A percentile compares a stretch with the other conserved stretches of the same genome.
These are phyloP conservation scores for Vigna mungo DNA, from an alignment of 306 rosid species.

Conservation along the genomic window DNA sequence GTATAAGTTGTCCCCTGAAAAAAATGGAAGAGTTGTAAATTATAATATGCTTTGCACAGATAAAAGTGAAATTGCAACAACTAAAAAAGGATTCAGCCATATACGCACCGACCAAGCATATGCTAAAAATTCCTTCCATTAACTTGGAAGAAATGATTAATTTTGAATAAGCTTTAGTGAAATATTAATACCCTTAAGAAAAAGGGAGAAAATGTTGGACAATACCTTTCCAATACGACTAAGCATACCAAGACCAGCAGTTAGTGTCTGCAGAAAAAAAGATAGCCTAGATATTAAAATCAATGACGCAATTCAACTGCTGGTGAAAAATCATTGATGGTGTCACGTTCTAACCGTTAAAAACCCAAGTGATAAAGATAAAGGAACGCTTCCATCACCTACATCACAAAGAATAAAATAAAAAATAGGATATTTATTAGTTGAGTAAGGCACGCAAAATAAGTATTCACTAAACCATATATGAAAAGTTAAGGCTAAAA, in stretches of 20 bases:
- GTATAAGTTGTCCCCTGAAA: conserved; percentile 76
- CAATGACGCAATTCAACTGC: conserved; percentile 31
- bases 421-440: conserved; percentile 13
- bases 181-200: neutral
- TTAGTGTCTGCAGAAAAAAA: conserved; percentile 74
- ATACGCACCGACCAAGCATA: neutral
- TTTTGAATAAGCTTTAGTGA: conserved; percentile 11
- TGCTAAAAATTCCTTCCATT: conserved; percentile 10
- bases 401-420: conserved; percentile 34
- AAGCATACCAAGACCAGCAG: conserved; percentile 80
- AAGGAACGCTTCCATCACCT: conserved; percentile 92
- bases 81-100: conserved; percentile 13
- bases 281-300: conserved; percentile 19
- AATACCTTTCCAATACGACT: conserved; percentile 77
- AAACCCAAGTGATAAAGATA: conserved; percentile 82
- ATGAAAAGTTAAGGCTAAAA: neutral
- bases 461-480: conserved; percentile 26
- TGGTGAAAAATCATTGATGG: conserved; percentile 15
- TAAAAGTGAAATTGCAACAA: conserved; percentile 28
- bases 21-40: conserved; percentile 11
- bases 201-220: conserved; percentile 7
- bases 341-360: conserved; percentile 73
- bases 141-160: neutral
- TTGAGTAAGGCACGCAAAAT: neutral
- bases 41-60: neutral